Percentiles rank a stretch among this genome's conserved stretches.
These are phyloP conservation scores for Neonectria hederae DNA, from an alignment of 2,329 filamentous ascomycete genomes.

Conservation along the genomic window DNA sequence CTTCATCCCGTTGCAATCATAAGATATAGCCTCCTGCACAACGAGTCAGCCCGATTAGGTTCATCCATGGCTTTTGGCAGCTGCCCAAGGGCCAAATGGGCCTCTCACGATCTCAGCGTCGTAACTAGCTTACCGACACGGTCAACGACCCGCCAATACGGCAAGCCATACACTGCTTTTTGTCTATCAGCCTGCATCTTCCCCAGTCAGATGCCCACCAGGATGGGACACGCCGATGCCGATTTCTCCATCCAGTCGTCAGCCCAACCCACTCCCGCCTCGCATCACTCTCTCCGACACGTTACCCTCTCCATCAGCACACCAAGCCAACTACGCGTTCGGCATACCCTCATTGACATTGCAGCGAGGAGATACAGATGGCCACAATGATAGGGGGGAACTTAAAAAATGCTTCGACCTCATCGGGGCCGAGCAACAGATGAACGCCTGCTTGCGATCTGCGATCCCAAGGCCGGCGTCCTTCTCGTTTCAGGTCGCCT, in stretches of 20 bases:
- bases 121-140: neutral
- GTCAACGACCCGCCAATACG: conserved; percentile 7
- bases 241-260: conserved; percentile 17
- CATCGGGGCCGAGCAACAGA: conserved; percentile 21
- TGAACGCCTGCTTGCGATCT: conserved; percentile 27
- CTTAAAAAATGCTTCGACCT: conserved; percentile 2
- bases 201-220: conserved; percentile 13
- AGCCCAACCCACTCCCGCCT: conserved; percentile 10
- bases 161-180: conserved; percentile 1
- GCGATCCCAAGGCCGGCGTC: conserved; percentile 30
- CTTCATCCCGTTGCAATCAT: conserved; percentile 8
- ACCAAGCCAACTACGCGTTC: conserved; percentile 25
- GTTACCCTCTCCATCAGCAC: conserved; percentile 16
- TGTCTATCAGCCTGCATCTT: conserved; percentile 9
- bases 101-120: neutral
- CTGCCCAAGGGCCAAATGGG: neutral
- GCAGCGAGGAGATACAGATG: conserved; percentile 1
- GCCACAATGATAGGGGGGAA: neutral
- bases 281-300: conserved; percentile 15
- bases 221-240: conserved; percentile 3
- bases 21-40: neutral
- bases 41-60: conserved; percentile 10
- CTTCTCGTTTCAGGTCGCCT: conserved; percentile 40
- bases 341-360: neutral
- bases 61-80: neutral